phyloP scores from a whole-genome alignment of 805 yeast species.

The Cyberlindnera suaveolens region DNA sequence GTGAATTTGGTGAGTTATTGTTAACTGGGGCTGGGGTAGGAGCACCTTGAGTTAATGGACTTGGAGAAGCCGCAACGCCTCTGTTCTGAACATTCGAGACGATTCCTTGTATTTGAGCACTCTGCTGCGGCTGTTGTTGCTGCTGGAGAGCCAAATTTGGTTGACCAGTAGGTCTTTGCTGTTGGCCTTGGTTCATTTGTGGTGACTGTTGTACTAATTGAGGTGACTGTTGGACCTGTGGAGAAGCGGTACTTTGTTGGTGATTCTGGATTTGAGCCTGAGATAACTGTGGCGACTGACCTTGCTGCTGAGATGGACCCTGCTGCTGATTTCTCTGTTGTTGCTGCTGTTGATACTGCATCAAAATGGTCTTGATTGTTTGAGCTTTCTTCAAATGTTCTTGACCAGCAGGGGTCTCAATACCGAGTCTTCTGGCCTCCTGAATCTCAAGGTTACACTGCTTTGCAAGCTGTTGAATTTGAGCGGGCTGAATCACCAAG shows the following conservation, averaged over 20 bases:
- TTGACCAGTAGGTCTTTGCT: slow-evolving; percentile 20
- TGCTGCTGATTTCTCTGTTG: slow-evolving; percentile 24
- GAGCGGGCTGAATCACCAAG: slow-evolving; percentile 17
- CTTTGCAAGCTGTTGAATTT: slow-evolving; percentile 45
- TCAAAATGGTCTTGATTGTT: slow-evolving; percentile 52
- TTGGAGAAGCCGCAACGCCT: slow-evolving; percentile 14
- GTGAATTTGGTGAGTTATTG: slow-evolving; percentile 7
- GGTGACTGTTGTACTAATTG: slow-evolving; percentile 1
- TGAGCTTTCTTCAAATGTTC: slow-evolving; percentile 60
- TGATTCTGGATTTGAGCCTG: neutral
- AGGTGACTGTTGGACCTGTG: slow-evolving; percentile 6
- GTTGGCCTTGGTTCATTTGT: slow-evolving; percentile 15
- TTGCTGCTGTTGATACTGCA: slow-evolving; percentile 47
- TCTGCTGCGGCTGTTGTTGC: slow-evolving; percentile 16
- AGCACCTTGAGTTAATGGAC: slow-evolving; percentile 9
- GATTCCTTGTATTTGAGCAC: slow-evolving; percentile 4
- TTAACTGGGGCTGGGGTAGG: slow-evolving; percentile 4
- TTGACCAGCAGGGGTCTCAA: slow-evolving; percentile 53
- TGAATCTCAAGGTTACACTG: slow-evolving; percentile 54
- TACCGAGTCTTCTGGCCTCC: slow-evolving; percentile 57
- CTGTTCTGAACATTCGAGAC: neutral
- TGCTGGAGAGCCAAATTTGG: slow-evolving; percentile 13
- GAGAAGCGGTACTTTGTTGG: slow-evolving; percentile 1
- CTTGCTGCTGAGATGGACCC: slow-evolving; percentile 13
- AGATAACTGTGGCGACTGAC: slow-evolving; percentile 12